These are phyloP conservation scores for Zizania latifolia DNA, from an alignment of 176 grass and related monocot species.

Conservation along the genomic window DNA sequence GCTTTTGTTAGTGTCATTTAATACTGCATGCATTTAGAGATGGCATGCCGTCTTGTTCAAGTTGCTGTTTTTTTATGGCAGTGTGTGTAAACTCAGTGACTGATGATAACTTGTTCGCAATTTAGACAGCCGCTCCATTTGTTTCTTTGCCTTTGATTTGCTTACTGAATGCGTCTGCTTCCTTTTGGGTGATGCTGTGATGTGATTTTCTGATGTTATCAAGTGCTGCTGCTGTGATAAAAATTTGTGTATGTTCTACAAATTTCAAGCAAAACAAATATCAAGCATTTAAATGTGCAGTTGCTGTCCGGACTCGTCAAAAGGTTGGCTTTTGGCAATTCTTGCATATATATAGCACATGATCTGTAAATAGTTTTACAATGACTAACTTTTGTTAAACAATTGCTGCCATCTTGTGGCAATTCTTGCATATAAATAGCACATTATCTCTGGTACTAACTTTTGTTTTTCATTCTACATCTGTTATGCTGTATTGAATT, in stretches of 20 bases:
- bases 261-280: neutral
- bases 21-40: neutral
- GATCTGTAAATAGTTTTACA: too few relatives aligned
- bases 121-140: neutral
- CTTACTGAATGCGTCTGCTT: neutral
- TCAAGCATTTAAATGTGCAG: neutral
- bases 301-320: neutral
- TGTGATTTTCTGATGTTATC: neutral
- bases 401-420: too few relatives aligned
- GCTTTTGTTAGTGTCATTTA: slow-evolving; percentile 31
- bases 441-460: too few relatives aligned
- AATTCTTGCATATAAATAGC: too few relatives aligned
- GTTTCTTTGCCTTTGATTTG: neutral
- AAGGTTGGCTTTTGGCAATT: neutral
- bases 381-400: too few relatives aligned
- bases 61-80: neutral
- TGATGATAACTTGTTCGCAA: neutral
- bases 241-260: neutral
- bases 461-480: too few relatives aligned
- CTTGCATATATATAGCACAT: too few relatives aligned
- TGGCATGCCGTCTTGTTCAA: slow-evolving; percentile 5
- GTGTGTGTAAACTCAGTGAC: neutral
- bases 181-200: neutral
- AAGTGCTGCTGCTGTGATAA: neutral
- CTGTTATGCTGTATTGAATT: too few relatives aligned